phyloP scores from a whole-genome alignment of 345 rosid genomes.

The Cardamine chenopodiifolia region DNA sequence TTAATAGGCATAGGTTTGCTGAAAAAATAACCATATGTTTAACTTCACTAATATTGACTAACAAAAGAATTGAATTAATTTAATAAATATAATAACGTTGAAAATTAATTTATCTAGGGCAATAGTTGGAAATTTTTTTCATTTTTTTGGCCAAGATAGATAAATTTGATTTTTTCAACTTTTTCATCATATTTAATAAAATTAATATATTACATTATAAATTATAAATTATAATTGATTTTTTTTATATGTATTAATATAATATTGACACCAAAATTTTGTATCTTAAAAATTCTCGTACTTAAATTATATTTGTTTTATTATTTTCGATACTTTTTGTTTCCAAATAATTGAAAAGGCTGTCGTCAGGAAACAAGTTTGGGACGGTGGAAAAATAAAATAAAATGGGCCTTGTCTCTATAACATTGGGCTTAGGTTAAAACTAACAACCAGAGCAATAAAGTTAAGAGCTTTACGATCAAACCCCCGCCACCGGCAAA shows the following conservation, averaged over 20 bases:
- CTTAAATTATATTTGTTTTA: neutral
- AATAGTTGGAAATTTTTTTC: neutral
- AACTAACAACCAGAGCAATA: neutral
- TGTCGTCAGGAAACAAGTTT: neutral
- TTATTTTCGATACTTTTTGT: too few relatives aligned
- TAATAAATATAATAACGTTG: too few relatives aligned
- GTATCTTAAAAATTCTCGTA: neutral
- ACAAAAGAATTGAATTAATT: neutral
- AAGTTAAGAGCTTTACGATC: neutral
- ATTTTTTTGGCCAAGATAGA: too few relatives aligned
- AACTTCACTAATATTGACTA: neutral
- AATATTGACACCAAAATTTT: neutral
- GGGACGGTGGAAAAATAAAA: too few relatives aligned
- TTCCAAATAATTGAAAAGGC: too few relatives aligned
- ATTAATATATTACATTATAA: too few relatives aligned
- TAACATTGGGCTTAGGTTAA: neutral
- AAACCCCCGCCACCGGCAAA: conserved; percentile 1
- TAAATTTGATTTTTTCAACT: too few relatives aligned
- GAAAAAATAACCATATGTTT: too few relatives aligned
- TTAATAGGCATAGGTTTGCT: too few relatives aligned
- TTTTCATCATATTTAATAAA: neutral
- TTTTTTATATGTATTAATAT: too few relatives aligned
- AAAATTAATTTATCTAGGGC: too few relatives aligned
- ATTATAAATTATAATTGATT: too few relatives aligned
- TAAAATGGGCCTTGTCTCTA: neutral